Evolutionary conservation across 371 early-diverging fungal species (phyloP), one percentile per base, ranked within the genome.

Genomic region (Zopfochytrium polystomum): DNA sequence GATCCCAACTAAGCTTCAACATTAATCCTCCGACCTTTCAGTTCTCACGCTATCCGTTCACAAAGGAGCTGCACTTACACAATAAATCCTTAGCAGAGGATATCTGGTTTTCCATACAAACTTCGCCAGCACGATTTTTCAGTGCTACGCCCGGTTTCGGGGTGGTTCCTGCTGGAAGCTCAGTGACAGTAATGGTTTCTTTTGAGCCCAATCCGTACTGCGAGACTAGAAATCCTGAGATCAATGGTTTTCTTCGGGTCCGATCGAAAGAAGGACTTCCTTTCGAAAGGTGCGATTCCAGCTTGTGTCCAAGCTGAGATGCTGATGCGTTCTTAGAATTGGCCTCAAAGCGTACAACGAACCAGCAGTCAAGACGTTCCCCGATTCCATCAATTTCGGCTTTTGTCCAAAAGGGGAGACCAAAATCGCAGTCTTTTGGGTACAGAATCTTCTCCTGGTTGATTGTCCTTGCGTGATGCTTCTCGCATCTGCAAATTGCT

Each of bases 381-480:
- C 77, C 2, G 23, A 30, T 9, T 30, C 5, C 11, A 57, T 81
- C 20, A 59, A 76, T 43, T 81, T 81, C 57, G 79, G 79, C 1
- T 47, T 66, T 30, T 81, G 80, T 44, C 72, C 76, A 5, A 55
- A 48, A 9, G 56, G 62, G 15, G 79, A 79, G 46, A 50, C 55
- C 23, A 52, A 74, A 1, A 72, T 64, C 4, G 56, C 67, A n/a
- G 29, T 58, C 1, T 60, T 78, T 33, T 44, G 34, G 2, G 27
- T 80, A 13, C 60, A 62, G 23, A 81, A 77, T 51, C 35, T 77
- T n/a, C 58, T 78, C 11, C 67, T 75, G 1, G 53, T 72, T 29
- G 82, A 81, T 20, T 74, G 73, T 53, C 68, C 72, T 1, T 55
- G 62, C 49, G 70, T 81, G 20, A 43, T 73, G 15, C 31, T 76